Conservation (phyloP, 208 protist species). For the Acanthamoeba castellanii region DNA sequence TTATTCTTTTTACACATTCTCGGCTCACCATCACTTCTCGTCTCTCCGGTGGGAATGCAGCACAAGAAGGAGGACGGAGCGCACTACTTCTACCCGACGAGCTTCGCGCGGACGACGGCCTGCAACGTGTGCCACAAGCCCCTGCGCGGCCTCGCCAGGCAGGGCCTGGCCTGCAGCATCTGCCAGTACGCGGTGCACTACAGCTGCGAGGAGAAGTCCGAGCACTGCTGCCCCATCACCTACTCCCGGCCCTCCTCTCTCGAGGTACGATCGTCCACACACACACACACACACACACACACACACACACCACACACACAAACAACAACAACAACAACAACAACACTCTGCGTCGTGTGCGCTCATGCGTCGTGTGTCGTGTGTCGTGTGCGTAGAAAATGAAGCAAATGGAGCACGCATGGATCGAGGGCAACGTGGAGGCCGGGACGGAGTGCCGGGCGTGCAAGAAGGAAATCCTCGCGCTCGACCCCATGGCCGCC, state of each 20-base stretch:
- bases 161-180: slow-evolving; percentile 12
- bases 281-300: too few relatives aligned
- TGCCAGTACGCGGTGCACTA: slow-evolving; percentile 44
- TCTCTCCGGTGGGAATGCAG: not conserved
- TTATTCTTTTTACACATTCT: not conserved
- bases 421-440: slow-evolving; percentile 48
- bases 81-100: slow-evolving; percentile 45
- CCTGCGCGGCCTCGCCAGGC: not conserved
- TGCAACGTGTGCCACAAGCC: slow-evolving; percentile 58
- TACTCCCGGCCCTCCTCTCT: slow-evolving; percentile 3
- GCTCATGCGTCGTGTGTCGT: not conserved
- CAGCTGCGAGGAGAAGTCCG: slow-evolving; percentile 16
- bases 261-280: not conserved
- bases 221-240: slow-evolving; percentile 19
- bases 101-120: slow-evolving; percentile 13
- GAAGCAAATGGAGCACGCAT: slow-evolving; percentile 4
- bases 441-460: not conserved
- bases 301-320: too few relatives aligned
- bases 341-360: too few relatives aligned
- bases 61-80: slow-evolving; percentile 10
- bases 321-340: too few relatives aligned
- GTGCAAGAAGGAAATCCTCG: slow-evolving; percentile 37
- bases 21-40: not conserved
- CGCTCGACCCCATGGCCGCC: slow-evolving; percentile 5
- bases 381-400: not conserved